These are phyloP conservation scores for Quillaja saponaria DNA, from an alignment of 306 rosid species.

Conservation along the genomic window DNA sequence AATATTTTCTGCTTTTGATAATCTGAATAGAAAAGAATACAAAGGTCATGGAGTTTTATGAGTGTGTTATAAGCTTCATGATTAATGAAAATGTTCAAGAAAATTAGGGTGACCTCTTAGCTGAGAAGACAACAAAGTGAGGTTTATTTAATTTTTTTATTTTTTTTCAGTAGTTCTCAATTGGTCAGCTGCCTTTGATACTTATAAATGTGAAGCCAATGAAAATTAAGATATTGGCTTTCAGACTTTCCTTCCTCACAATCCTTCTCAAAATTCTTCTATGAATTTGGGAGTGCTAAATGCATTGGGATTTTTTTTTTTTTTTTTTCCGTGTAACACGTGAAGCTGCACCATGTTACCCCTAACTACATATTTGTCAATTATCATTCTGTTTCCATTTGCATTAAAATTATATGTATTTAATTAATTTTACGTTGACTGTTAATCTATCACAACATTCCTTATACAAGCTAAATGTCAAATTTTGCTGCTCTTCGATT, in stretches of 20 bases:
- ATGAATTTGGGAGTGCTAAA: no score
- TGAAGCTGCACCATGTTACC: no score
- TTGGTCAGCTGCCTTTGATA: conserved; percentile 33
- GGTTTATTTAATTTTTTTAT: conserved; percentile 23
- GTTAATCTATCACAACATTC: no score
- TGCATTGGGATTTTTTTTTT: no score
- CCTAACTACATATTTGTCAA: no score
- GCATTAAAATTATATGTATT: no score
- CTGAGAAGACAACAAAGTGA: conserved; percentile 38
- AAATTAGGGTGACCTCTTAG: conserved; percentile 37
- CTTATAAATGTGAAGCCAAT: background rate
- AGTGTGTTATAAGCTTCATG: conserved; percentile 33
- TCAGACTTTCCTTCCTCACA: background rate
- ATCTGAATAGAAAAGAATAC: conserved; percentile 24
- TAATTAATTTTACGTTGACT: no score
- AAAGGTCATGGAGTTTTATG: conserved; percentile 20
- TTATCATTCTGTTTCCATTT: no score
- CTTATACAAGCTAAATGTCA: no score
- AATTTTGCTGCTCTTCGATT: no score
- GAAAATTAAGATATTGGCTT: background rate
- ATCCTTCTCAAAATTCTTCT: no score
- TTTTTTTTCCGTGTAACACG: no score
- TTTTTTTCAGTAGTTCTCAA: conserved; percentile 21
- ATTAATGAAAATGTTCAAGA: conserved; percentile 30
- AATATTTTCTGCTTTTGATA: conserved; percentile 25